A percentile compares a stretch with the other conserved stretches of the same genome.
These are phyloP conservation scores for Saccharomycopsis sp. DNA, from an alignment of 805 yeast species.

Conservation along the genomic window DNA sequence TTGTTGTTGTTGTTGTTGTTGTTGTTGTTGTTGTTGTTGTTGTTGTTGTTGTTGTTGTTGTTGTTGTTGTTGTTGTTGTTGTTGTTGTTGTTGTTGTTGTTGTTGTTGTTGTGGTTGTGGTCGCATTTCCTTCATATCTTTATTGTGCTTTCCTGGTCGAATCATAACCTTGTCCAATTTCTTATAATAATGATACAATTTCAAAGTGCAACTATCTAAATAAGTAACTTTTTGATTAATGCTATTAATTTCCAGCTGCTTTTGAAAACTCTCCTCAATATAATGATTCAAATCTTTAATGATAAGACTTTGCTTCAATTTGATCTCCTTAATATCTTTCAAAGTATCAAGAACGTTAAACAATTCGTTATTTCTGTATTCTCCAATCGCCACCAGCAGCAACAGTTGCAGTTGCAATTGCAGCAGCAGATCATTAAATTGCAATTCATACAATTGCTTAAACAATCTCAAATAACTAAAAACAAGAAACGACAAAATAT, in stretches of 20 bases:
- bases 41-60: conserved; percentile 22
- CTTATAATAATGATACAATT: neutral
- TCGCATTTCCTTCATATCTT: no score
- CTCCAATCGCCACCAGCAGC: no score
- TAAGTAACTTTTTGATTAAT: neutral
- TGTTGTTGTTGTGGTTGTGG: no score
- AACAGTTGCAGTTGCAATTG: no score
- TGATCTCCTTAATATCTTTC: neutral
- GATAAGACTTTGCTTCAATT: neutral
- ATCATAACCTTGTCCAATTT: neutral
- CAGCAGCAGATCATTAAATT: neutral
- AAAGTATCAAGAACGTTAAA: neutral
- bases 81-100: no score
- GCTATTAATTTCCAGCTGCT: neutral
- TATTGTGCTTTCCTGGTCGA: no score
- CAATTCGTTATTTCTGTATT: neutral
- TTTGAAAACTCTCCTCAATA: neutral
- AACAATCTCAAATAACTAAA: neutral
- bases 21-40: neutral
- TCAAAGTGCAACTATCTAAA: neutral
- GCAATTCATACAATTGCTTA: neutral
- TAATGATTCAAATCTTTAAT: neutral
- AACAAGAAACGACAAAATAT: neutral
- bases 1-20: conserved; percentile 14
- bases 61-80: neutral